Conservation (phyloP, 2,329 filamentous ascomycete species). For the Amauroascus verrucosus region DNA sequence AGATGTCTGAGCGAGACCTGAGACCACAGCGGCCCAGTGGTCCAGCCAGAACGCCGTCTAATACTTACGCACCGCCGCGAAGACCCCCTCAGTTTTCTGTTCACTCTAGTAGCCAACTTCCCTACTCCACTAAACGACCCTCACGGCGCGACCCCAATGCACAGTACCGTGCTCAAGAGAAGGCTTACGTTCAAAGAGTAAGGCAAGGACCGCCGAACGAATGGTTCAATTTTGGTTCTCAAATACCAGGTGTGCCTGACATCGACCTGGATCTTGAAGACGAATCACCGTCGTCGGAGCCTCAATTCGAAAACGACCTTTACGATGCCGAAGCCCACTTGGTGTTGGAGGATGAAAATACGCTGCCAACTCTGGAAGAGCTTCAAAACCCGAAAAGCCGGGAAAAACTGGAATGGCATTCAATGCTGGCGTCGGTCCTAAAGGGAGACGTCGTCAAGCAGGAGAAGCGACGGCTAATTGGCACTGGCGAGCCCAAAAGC, state of each 20-base stretch:
- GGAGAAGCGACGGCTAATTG: constrained; percentile 91
- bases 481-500: constrained; percentile 62
- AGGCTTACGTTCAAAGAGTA: constrained; percentile 86
- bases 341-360: constrained; percentile 82
- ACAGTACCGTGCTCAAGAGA: constrained; percentile 74
- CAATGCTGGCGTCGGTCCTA: constrained; percentile 89
- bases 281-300: constrained; percentile 76
- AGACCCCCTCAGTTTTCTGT: constrained; percentile 43
- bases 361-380: constrained; percentile 82
- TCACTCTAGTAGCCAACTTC: constrained; percentile 44
- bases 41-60: constrained; percentile 64
- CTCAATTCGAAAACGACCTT: constrained; percentile 67
- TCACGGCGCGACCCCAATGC: constrained; percentile 56
- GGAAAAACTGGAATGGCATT: constrained; percentile 92
- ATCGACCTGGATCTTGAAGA: constrained; percentile 79
- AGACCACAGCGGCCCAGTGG: constrained; percentile 57
- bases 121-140: constrained; percentile 46
- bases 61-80: constrained; percentile 60
- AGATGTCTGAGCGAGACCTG: constrained; percentile 27
- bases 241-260: constrained; percentile 45
- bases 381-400: constrained; percentile 76
- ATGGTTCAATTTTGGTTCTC: constrained; percentile 60
- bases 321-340: constrained; percentile 89
- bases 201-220: constrained; percentile 63
- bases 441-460: constrained; percentile 96